Base-by-base conservation (phyloP, 768 basidiomycete genomes). In the Candolleomyces aberdarensis region DNA sequence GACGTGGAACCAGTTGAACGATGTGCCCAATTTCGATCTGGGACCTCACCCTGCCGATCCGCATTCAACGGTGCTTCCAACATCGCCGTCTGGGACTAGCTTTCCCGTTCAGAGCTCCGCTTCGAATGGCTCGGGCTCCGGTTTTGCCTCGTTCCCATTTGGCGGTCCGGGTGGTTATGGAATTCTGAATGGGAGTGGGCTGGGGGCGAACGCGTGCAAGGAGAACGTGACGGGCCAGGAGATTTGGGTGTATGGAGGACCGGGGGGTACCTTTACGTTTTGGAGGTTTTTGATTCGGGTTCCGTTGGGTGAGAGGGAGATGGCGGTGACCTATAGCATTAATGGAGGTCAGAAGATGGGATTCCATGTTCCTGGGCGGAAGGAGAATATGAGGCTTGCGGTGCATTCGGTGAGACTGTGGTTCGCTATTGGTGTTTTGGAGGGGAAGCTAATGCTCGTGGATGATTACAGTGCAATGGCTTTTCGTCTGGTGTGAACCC, bases 261-360 rank as follows among this genome's bases (percentile, higher is more conserved):
- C 71, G 57, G 78, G 80, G 53, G 83, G 86, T 85, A 88, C 89
- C 0, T 94, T 85, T 69, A 93, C 93, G 0, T 99, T 99, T 77
- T 98, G 94, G 91, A 83, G 96, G 57, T 98, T 98, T 76, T 79
- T 87, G 68, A 85, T 98, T 52, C 85, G 88, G 63, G 81, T 99
- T 58, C 94, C 93, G 0, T 72, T 98, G 2, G 79, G 81, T 1
- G 74, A 77, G 9, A 76, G 78, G 41, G 92, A 96, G 75, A 90
- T 94, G 82, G 75, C 79, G 53, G 80, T 98, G 56, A 79, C 75
- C 58, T 99, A 99, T 73, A 82, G 82, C 57, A 79, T 99, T 67
- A 98, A 98, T 71, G 76, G 83, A 10, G 90, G 95, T 3, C 85
- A 89, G 54, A 80, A 83, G 62, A 76, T 93, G 53, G 81, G 84